Percentiles rank a stretch among this genome's conserved stretches.
Conservation (phyloP, 2,329 filamentous ascomycete genomes). For the Aureobasidium pullulans region DNA sequence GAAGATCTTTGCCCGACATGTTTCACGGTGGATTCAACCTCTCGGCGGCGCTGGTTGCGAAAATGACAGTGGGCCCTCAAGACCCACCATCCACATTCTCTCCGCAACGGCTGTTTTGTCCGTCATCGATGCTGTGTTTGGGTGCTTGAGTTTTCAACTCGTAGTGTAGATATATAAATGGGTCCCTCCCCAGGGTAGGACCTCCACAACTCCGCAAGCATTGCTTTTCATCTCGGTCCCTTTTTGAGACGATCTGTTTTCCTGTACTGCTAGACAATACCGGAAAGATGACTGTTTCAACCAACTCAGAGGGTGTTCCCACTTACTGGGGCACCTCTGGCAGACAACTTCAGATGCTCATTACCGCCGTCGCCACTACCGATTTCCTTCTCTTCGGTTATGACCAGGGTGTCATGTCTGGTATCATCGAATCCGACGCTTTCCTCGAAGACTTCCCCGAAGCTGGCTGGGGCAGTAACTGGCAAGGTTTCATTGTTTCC, state of each 20-base stretch:
- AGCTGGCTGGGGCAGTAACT: slow-evolving; percentile 35
- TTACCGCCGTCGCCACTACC: slow-evolving; percentile 58
- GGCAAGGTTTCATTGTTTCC: slow-evolving; percentile 44
- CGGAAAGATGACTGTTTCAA: slow-evolving; percentile 9
- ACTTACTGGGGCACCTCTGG: slow-evolving; percentile 54
- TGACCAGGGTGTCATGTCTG: slow-evolving; percentile 31
- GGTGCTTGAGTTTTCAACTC: neutral
- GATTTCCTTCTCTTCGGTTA: slow-evolving; percentile 43
- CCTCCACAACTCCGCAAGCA: slow-evolving; percentile 10
- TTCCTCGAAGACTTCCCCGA: slow-evolving; percentile 33
- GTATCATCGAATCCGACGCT: slow-evolving; percentile 32
- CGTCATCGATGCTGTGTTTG: slow-evolving; percentile 8
- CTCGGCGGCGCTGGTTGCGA: slow-evolving; percentile 4
- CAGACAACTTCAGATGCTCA: slow-evolving; percentile 46
- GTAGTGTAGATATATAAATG: slow-evolving; percentile 9
- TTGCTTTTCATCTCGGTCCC: neutral
- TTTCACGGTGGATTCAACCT: slow-evolving; percentile 9
- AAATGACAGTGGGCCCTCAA: slow-evolving; percentile 1
- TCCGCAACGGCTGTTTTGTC: slow-evolving; percentile 12
- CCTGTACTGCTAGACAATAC: slow-evolving; percentile 8
- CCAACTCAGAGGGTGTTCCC: slow-evolving; percentile 28
- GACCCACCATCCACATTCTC: slow-evolving; percentile 11
- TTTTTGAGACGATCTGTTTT: slow-evolving; percentile 5
- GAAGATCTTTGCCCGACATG: slow-evolving; percentile 2
- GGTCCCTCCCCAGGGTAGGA: neutral